Conservation (phyloP, 257 asterid species). For the Penstemon eatonii region DNA sequence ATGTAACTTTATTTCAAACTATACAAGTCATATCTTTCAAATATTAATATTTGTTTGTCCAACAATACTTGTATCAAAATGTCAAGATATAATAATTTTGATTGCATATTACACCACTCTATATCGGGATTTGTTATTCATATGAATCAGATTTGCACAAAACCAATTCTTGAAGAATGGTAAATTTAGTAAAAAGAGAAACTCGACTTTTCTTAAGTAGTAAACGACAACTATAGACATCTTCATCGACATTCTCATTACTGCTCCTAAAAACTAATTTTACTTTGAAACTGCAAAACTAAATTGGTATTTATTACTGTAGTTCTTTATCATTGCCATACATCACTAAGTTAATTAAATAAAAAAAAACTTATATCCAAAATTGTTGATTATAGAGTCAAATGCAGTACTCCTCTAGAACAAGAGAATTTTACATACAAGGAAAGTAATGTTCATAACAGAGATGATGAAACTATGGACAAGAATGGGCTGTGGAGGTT, state of each 20-base stretch:
- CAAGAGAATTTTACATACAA: background rate
- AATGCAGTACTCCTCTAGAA: background rate
- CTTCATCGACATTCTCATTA: background rate
- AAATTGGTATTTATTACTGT: background rate
- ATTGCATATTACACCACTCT: too few species aligned
- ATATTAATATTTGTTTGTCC: too few species aligned
- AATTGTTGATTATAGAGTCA: constrained; percentile 1
- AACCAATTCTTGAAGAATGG: background rate
- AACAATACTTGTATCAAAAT: too few species aligned
- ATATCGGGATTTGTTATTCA: too few species aligned
- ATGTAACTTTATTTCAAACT: too few species aligned
- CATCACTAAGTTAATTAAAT: constrained; percentile 2
- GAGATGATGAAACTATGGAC: background rate
- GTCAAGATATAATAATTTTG: too few species aligned
- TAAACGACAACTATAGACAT: background rate
- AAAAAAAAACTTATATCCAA: background rate
- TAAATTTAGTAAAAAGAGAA: background rate
- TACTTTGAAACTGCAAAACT: too few species aligned
- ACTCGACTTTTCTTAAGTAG: background rate
- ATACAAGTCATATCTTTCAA: too few species aligned
- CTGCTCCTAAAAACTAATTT: too few species aligned
- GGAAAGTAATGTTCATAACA: background rate
- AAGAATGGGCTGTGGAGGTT: constrained; percentile 4
- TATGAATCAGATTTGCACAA: background rate
- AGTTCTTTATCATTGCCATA: background rate